Percentiles rank a stretch among this genome's conserved stretches.
These are phyloP conservation scores for Gonapodya prolifera DNA, from an alignment of 192 early-diverging fungal species.

Conservation along the genomic window DNA sequence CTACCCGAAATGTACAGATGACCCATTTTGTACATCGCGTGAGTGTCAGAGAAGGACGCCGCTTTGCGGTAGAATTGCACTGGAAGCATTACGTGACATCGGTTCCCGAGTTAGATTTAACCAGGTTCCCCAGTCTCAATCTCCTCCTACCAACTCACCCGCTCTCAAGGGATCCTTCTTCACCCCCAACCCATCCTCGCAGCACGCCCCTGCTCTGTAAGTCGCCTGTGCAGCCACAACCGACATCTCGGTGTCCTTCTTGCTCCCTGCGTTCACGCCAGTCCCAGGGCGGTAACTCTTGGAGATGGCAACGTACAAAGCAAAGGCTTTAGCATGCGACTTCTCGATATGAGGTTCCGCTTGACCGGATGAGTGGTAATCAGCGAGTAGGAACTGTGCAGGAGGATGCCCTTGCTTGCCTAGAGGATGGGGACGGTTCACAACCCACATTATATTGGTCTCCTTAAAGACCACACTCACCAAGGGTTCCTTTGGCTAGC, in stretches of 20 bases:
- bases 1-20: slow-evolving; percentile 61
- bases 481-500: not conserved
- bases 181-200: slow-evolving; percentile 90
- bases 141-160: slow-evolving; percentile 6
- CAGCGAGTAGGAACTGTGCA: slow-evolving; percentile 85
- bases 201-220: slow-evolving; percentile 90
- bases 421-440: slow-evolving; percentile 27
- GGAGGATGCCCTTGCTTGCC: slow-evolving; percentile 69
- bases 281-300: not conserved
- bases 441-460: not conserved
- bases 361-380: slow-evolving; percentile 49
- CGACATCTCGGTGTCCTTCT: slow-evolving; percentile 52
- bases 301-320: not conserved
- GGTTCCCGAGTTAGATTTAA: too few relatives aligned
- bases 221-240: slow-evolving; percentile 77
- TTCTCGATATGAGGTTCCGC: not conserved
- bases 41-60: slow-evolving; percentile 75
- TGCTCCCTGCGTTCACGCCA: slow-evolving; percentile 36
- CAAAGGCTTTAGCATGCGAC: not conserved
- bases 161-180: slow-evolving; percentile 34
- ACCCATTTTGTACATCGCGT: slow-evolving; percentile 89
- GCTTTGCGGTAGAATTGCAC: slow-evolving; percentile 62
- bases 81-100: too few relatives aligned
- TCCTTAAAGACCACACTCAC: not conserved
- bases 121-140: too few relatives aligned